Conservation (phyloP, 2,329 filamentous ascomycete genomes). For the Phymatotrichopsis omnivora region DNA sequence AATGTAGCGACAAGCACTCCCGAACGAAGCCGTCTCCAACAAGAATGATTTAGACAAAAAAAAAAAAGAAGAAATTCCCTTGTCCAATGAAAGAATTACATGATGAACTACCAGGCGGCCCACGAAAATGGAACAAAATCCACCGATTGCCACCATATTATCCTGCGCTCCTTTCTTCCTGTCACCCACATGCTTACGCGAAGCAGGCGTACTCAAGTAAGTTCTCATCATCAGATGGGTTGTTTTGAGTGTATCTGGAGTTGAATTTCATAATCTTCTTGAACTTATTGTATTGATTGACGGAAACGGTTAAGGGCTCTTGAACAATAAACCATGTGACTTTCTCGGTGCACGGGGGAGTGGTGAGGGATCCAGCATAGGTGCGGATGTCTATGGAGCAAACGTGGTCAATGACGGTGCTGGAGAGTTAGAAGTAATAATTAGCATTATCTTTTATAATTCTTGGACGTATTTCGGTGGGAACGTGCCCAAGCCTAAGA, state of each 20-base stretch:
- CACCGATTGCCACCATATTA: no score
- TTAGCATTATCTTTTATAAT: not conserved
- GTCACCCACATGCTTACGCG: no score
- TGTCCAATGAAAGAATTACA: no score
- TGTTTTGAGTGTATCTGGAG: conserved; percentile 39
- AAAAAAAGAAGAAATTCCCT: no score
- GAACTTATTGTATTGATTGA: conserved; percentile 36
- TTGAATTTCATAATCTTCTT: conserved; percentile 43
- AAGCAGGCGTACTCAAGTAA: conserved; percentile 5
- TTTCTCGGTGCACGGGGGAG: conserved; percentile 42
- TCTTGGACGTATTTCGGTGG: conserved; percentile 7
- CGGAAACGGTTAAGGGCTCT: conserved; percentile 37
- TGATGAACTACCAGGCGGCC: no score
- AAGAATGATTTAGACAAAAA: no score
- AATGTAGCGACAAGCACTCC: no score
- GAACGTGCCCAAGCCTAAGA: conserved; percentile 21
- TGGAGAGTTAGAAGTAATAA: conserved; percentile 6
- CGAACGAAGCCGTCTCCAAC: no score
- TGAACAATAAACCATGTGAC: conserved; percentile 44
- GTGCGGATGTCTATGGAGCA: conserved; percentile 25
- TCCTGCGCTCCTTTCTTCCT: no score
- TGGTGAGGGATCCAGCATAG: conserved; percentile 43
- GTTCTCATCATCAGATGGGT: conserved; percentile 8
- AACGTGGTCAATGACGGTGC: conserved; percentile 9
- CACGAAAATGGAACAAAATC: no score